These are phyloP conservation scores for Aspergillus ibericus DNA, from an alignment of 2,329 filamentous ascomycete species.

Conservation along the genomic window DNA sequence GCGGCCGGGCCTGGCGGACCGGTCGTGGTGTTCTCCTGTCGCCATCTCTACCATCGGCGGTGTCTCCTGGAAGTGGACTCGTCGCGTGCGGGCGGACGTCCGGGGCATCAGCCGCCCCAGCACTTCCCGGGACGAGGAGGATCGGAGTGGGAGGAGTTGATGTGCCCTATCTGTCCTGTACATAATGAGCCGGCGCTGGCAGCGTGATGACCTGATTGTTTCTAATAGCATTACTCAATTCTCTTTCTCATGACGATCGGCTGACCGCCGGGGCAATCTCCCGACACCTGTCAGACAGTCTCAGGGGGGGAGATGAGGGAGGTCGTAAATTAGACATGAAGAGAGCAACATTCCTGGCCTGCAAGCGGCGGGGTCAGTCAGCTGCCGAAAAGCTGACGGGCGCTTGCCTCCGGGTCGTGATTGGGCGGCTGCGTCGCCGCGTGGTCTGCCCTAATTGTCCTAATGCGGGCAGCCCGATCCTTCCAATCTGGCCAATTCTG, in stretches of 20 bases:
- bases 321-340: too few species aligned
- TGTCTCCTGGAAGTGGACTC: slow-evolving; percentile 40
- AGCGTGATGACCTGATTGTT: slow-evolving; percentile 3
- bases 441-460: background rate
- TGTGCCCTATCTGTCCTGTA: slow-evolving; percentile 38
- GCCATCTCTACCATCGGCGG: slow-evolving; percentile 50
- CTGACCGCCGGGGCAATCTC: too few species aligned
- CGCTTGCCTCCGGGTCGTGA: background rate
- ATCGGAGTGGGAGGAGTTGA: slow-evolving; percentile 26
- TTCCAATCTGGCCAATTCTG: too few species aligned
- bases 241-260: too few species aligned
- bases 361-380: too few species aligned
- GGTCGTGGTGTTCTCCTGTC: slow-evolving; percentile 49
- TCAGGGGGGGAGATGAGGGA: too few species aligned
- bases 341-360: too few species aligned
- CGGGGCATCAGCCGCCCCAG: slow-evolving; percentile 17
- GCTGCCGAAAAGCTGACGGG: too few species aligned
- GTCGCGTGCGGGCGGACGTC: slow-evolving; percentile 3
- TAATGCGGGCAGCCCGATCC: background rate
- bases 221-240: background rate
- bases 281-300: too few species aligned
- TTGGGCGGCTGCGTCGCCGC: background rate
- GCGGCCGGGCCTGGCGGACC: slow-evolving; percentile 22
- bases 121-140: slow-evolving; percentile 23
- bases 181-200: slow-evolving; percentile 29